Conservation (phyloP, 768 basidiomycete species). For the Clitopilus passeckerianus region DNA sequence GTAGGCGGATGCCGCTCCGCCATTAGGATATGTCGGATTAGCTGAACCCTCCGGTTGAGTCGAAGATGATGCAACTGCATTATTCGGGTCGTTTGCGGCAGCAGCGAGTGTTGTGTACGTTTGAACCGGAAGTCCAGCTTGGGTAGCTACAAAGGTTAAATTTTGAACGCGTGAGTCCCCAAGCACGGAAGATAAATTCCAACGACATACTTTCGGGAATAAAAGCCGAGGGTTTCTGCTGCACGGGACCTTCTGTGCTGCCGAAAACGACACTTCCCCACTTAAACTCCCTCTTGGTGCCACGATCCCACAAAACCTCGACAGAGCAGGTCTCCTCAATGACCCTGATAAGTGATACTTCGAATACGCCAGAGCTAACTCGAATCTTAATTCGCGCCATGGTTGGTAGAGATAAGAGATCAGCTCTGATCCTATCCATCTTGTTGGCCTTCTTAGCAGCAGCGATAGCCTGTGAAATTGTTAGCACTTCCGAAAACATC, state of each 20-base stretch:
- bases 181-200: conserved; percentile 28
- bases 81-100: conserved; percentile 13
- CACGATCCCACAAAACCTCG: conserved; percentile 78
- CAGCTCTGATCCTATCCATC: conserved; percentile 65
- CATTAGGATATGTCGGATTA: conserved; percentile 10
- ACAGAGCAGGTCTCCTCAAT: conserved; percentile 66
- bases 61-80: conserved; percentile 1
- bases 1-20: conserved; percentile 20
- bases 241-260: conserved; percentile 65
- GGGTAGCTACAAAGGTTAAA: conserved; percentile 12
- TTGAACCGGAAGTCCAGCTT: conserved; percentile 18
- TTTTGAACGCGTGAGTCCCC: conserved; percentile 1
- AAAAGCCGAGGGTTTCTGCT: conserved; percentile 63
- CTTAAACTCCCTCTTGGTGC: conserved; percentile 71
- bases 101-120: conserved; percentile 25
- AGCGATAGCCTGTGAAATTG: conserved; percentile 52
- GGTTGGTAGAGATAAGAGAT: conserved; percentile 62
- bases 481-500: not conserved
- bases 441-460: conserved; percentile 73
- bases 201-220: conserved; percentile 32
- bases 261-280: conserved; percentile 80
- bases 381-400: conserved; percentile 83
- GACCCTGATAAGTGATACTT: conserved; percentile 73
- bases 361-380: conserved; percentile 79
- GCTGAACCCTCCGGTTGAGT: conserved; percentile 11